phyloP scores from a whole-genome alignment of 768 basidiomycete genomes.

The Mycena polygramma region DNA sequence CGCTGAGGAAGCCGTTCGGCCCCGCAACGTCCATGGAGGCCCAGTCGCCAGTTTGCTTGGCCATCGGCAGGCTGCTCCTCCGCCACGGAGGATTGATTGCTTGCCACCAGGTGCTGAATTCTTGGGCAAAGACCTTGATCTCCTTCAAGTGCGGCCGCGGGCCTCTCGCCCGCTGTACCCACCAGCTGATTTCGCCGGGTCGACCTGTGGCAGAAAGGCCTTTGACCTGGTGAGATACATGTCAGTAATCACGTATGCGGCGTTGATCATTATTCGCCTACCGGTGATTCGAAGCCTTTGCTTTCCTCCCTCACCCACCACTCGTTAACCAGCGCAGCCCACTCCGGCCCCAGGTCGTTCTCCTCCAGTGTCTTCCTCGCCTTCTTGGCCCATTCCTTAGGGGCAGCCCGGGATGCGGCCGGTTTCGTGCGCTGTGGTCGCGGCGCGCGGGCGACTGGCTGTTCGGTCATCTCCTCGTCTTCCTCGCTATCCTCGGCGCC shows the following conservation, averaged over 20 bases:
- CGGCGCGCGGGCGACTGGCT: neutral
- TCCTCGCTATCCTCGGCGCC: neutral
- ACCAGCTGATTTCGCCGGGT: neutral
- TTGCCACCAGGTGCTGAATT: neutral
- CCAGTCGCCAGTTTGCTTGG: neutral
- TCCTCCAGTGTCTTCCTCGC: neutral
- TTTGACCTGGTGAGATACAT: neutral
- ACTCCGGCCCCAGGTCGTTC: neutral
- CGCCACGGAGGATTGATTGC: neutral
- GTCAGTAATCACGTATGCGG: neutral
- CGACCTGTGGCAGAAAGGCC: neutral
- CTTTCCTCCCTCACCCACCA: neutral
- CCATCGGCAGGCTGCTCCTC: neutral
- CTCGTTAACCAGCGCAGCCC: neutral
- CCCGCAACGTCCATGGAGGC: neutral
- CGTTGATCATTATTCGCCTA: neutral
- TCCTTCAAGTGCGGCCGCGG: neutral
- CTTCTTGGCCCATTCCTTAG: neutral
- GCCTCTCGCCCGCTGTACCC: neutral
- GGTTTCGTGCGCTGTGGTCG: neutral
- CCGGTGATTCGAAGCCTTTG: neutral
- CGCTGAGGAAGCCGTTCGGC: neutral
- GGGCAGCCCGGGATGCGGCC: neutral
- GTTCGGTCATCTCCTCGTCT: neutral
- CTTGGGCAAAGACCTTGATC: neutral